Evolutionary conservation across 2,329 filamentous ascomycete species (phyloP).

Genomic region (Shiraia sp.): DNA sequence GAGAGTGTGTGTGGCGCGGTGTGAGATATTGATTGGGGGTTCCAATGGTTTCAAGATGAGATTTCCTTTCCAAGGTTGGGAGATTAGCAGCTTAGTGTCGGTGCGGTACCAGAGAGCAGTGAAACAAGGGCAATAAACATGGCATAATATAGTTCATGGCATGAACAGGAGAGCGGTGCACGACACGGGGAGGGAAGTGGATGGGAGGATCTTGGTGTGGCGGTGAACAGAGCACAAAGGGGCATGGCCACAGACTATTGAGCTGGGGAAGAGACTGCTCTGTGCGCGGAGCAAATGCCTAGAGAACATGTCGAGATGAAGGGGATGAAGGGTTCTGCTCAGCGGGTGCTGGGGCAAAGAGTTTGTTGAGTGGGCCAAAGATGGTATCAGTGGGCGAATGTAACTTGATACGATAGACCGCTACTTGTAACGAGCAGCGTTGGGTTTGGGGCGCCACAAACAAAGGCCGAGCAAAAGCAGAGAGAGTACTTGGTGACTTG

Average conservation of each 20-base stretch:
- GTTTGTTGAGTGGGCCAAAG: slow-evolving; percentile 1
- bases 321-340: slow-evolving; percentile 7
- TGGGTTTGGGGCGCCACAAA: too few relatives aligned
- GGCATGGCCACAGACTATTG: slow-evolving; percentile 21
- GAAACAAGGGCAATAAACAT: slow-evolving; percentile 7
- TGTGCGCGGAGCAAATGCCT: slow-evolving; percentile 25
- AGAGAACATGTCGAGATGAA: slow-evolving; percentile 26
- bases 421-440: slow-evolving; percentile 12
- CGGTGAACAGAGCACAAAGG: slow-evolving; percentile 24
- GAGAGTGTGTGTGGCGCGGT: slow-evolving; percentile 4
- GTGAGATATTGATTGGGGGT: slow-evolving; percentile 16
- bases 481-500: too few relatives aligned
- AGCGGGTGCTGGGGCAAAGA: slow-evolving; percentile 9
- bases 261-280: slow-evolving; percentile 19
- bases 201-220: too few relatives aligned
- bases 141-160: slow-evolving; percentile 5
- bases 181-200: too few relatives aligned
- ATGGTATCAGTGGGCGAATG: slow-evolving; percentile 19
- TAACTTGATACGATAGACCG: slow-evolving; percentile 26
- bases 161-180: slow-evolving; percentile 2
- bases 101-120: background rate
- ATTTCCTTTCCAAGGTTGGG: background rate
- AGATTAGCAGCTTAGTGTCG: background rate
- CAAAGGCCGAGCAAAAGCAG: too few relatives aligned
- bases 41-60: slow-evolving; percentile 5